phyloP scores from a whole-genome alignment of 1,139 yeast species.

The Debaryomyces psychrophilus region DNA sequence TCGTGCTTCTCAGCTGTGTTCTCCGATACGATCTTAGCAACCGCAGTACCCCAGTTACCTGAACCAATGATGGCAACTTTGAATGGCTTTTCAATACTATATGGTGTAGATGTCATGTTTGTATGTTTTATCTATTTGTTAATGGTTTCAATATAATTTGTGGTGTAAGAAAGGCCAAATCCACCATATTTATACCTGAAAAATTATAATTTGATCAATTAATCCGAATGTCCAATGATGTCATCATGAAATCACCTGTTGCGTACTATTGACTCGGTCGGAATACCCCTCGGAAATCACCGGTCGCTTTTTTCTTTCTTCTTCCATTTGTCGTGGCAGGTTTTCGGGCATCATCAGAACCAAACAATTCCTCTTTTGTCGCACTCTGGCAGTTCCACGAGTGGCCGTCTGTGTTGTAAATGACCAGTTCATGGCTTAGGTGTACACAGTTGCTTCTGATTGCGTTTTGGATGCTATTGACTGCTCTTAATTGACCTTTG shows the following conservation, averaged over 20 bases:
- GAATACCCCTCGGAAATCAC: not conserved
- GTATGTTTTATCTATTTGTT: not conserved
- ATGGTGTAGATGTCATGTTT: constrained; percentile 39
- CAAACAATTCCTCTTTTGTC: not conserved
- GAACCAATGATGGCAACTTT: constrained; percentile 70
- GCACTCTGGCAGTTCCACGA: not conserved
- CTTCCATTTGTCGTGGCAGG: too few relatives aligned
- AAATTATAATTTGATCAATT: not conserved
- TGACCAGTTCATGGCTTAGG: too few relatives aligned
- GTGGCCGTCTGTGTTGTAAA: not conserved
- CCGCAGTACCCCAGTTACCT: constrained; percentile 94
- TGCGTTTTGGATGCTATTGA: too few relatives aligned
- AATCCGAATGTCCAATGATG: constrained; percentile 8
- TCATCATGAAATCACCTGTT: constrained; percentile 8
- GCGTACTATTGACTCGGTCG: constrained; percentile 3
- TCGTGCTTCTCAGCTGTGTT: constrained; percentile 71
- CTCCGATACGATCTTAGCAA: constrained; percentile 91
- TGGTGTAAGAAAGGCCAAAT: not conserved
- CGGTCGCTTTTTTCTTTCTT: not conserved
- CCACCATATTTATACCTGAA: constrained; percentile 5
- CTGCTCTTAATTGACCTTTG: too few relatives aligned
- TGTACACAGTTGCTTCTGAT: too few relatives aligned
- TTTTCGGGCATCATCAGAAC: not conserved
- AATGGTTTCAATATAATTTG: not conserved
- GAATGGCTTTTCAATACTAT: constrained; percentile 44